These are phyloP conservation scores for Flaveria robusta DNA, from an alignment of 129 eudicot species.

Conservation along the genomic window DNA sequence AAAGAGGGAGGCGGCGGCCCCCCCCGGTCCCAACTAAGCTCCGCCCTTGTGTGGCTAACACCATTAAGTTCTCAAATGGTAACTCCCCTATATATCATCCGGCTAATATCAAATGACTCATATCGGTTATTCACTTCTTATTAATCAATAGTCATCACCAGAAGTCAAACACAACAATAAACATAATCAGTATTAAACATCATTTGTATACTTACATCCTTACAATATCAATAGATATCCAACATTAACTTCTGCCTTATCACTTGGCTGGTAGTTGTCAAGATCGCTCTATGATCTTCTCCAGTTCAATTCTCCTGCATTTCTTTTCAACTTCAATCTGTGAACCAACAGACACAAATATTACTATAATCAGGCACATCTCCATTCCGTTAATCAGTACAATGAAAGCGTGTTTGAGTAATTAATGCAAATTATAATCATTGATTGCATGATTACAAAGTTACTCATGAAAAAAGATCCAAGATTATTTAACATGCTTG, in stretches of 20 bases:
- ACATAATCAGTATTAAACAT: not conserved
- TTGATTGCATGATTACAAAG: conserved; percentile 9
- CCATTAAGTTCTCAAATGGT: too few species aligned
- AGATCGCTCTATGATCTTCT: conserved; percentile 2
- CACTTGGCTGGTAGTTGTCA: conserved; percentile 11
- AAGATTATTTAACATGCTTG: not conserved
- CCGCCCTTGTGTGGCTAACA: too few species aligned
- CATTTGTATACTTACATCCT: conserved; percentile 3
- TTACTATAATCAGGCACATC: conserved; percentile 1
- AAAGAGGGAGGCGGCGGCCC: too few species aligned
- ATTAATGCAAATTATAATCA: not conserved
- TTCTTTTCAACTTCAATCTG: conserved; percentile 14
- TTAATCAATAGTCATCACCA: conserved; percentile 14
- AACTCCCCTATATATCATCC: too few species aligned
- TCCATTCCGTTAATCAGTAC: not conserved
- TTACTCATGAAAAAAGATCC: not conserved
- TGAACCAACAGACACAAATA: conserved; percentile 5
- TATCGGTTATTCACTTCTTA: conserved; percentile 2
- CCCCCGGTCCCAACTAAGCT: too few species aligned
- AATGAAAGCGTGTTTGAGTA: not conserved
- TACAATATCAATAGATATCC: conserved; percentile 12
- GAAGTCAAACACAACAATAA: conserved; percentile 11
- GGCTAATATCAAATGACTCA: not conserved
- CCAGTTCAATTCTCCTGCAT: conserved; percentile 25
- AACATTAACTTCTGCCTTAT: conserved; percentile 8